Evolutionary conservation across 83 land plant genomes (phyloP).

Genomic region (Picea abies): DNA sequence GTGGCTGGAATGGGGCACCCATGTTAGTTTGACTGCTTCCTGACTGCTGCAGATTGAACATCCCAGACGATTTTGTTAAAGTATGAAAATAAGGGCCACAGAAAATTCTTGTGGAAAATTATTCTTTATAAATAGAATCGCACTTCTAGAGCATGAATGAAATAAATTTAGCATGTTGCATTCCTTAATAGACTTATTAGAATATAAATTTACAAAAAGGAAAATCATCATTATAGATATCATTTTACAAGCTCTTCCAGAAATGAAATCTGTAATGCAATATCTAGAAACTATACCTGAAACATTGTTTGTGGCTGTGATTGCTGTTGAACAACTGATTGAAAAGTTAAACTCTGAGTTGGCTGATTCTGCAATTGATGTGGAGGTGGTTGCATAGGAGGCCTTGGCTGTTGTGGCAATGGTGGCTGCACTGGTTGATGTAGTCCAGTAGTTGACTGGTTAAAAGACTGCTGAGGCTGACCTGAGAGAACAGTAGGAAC

Average conservation of each 20-base stretch:
- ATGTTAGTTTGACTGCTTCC: slow-evolving; percentile 42
- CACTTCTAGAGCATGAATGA: not conserved
- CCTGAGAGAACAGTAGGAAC: slow-evolving; percentile 38
- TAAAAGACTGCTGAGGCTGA: slow-evolving; percentile 37
- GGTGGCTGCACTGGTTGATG: slow-evolving; percentile 64
- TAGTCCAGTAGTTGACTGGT: slow-evolving; percentile 31
- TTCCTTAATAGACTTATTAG: not conserved
- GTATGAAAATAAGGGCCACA: not conserved
- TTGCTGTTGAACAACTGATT: slow-evolving; percentile 41
- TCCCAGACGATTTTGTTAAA: not conserved
- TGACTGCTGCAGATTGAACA: slow-evolving; percentile 27
- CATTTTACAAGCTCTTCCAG: not conserved
- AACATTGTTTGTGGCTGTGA: slow-evolving; percentile 46
- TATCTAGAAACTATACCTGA: slow-evolving; percentile 43
- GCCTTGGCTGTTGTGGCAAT: slow-evolving; percentile 71
- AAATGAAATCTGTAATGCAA: not conserved
- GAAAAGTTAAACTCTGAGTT: slow-evolving; percentile 48
- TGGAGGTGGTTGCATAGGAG: slow-evolving; percentile 38
- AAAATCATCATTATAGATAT: not conserved
- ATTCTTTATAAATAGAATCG: not conserved
- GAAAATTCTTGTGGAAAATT: not conserved
- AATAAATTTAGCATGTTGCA: not conserved
- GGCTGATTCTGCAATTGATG: slow-evolving; percentile 59
- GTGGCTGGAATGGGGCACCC: slow-evolving; percentile 60
- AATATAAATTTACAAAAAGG: not conserved